A percentile compares a stretch with the other conserved stretches of the same genome.
These are phyloP conservation scores for Neurospora cerealis DNA, from an alignment of 495 filamentous ascomycete genomes.

Conservation along the genomic window DNA sequence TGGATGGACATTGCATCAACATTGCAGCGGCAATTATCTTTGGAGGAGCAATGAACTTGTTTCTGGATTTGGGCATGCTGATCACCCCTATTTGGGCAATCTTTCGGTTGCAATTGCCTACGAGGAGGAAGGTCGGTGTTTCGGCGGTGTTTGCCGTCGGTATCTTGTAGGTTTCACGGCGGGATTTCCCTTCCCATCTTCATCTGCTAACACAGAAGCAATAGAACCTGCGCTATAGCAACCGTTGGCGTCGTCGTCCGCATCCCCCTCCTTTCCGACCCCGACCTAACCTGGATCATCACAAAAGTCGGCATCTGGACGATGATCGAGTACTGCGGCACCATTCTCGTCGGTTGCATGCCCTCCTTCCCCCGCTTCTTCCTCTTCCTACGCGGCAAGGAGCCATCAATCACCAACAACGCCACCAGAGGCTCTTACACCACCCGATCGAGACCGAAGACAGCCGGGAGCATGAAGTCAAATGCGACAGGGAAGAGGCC, in stretches of 20 bases:
- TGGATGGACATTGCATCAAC: constrained; percentile 22
- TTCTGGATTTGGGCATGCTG: constrained; percentile 22
- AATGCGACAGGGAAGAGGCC: not conserved
- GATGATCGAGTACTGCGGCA: constrained; percentile 27
- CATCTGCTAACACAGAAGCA: not conserved
- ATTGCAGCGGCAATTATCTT: constrained; percentile 11
- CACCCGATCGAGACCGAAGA: not conserved
- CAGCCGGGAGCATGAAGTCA: not conserved
- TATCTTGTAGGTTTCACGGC: constrained; percentile 13
- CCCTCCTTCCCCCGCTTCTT: constrained; percentile 22
- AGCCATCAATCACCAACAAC: not conserved
- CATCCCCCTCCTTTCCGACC: constrained; percentile 14
- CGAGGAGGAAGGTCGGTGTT: constrained; percentile 23
- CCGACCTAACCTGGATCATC: constrained; percentile 19
- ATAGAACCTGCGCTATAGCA: constrained; percentile 21
- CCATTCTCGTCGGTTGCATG: constrained; percentile 24
- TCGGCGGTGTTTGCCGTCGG: constrained; percentile 24
- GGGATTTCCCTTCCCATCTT: not conserved
- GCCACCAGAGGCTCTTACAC: not conserved
- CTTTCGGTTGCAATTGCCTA: constrained; percentile 18
- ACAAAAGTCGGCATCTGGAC: constrained; percentile 25
- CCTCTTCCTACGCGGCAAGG: constrained; percentile 5
- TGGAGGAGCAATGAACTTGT: constrained; percentile 16
- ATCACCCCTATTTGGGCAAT: constrained; percentile 19
- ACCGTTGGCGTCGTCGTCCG: constrained; percentile 18